Conservation (phyloP, 495 filamentous ascomycete genomes). For the Hypoxylon trugodes region DNA sequence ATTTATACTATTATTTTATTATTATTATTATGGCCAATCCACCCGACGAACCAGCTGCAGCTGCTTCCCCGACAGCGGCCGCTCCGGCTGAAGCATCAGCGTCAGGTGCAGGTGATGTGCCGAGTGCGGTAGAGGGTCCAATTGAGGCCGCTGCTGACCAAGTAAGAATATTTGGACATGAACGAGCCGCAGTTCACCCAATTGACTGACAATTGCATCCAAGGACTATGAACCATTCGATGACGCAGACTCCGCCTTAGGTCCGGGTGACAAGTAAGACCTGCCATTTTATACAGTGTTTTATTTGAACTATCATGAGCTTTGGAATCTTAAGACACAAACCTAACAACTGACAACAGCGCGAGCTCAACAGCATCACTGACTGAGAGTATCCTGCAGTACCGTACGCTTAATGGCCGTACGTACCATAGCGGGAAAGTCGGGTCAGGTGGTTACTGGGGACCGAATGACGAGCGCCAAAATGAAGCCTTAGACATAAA, state of each 20-base stretch:
- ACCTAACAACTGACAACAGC: slow-evolving; percentile 17
- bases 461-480: slow-evolving; percentile 50
- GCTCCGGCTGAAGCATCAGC: background rate
- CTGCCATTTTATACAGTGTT: background rate
- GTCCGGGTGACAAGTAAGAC: slow-evolving; percentile 44
- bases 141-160: slow-evolving; percentile 22
- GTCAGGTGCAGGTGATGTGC: too few relatives aligned
- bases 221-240: slow-evolving; percentile 31
- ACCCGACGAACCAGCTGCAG: slow-evolving; percentile 6
- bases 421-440: slow-evolving; percentile 48
- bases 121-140: slow-evolving; percentile 17
- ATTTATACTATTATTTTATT: too few relatives aligned
- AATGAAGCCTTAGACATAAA: slow-evolving; percentile 53
- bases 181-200: background rate
- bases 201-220: slow-evolving; percentile 2
- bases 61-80: background rate
- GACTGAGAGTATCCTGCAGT: slow-evolving; percentile 54
- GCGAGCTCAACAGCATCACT: slow-evolving; percentile 56
- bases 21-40: too few relatives aligned
- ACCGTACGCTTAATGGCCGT: slow-evolving; percentile 52
- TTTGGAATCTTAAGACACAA: too few relatives aligned
- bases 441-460: slow-evolving; percentile 42
- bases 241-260: slow-evolving; percentile 50
- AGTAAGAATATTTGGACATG: slow-evolving; percentile 14
- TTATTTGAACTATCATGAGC: background rate